Evolutionary conservation across 78 protist genomes (phyloP).

Genomic region (Ministeria vibrans): DNA sequence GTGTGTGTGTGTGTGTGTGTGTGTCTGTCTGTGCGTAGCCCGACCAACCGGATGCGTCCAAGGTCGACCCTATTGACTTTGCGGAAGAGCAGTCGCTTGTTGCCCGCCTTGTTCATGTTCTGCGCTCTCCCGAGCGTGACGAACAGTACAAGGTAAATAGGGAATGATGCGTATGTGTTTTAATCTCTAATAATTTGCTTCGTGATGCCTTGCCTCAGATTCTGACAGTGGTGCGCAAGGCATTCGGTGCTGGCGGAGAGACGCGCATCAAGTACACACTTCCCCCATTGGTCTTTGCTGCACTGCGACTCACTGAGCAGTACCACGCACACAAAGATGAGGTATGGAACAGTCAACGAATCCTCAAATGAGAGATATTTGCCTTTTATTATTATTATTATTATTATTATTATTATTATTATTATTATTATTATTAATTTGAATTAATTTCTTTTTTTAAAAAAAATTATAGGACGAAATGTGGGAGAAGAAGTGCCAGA

Average conservation of each 20-base stretch:
- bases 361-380: background rate
- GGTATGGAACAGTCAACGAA: too few relatives aligned
- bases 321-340: background rate
- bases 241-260: constrained; percentile 72
- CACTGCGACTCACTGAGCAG: background rate
- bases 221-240: constrained; percentile 46
- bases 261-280: constrained; percentile 51
- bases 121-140: constrained; percentile 51
- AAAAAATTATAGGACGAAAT: background rate
- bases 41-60: constrained; percentile 37
- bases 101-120: constrained; percentile 60
- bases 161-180: too few relatives aligned
- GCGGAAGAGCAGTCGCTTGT: constrained; percentile 73
- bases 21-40: background rate
- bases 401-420: background rate
- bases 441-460: background rate
- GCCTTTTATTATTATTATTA: background rate
- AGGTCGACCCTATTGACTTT: constrained; percentile 62
- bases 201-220: constrained; percentile 29
- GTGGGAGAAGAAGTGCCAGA: constrained; percentile 27
- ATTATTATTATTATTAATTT: background rate
- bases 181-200: background rate
- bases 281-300: constrained; percentile 19
- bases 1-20: constrained; percentile 8
- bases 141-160: constrained; percentile 31